Conservation (phyloP, 306 rosid species). For the Malus fusca region DNA sequence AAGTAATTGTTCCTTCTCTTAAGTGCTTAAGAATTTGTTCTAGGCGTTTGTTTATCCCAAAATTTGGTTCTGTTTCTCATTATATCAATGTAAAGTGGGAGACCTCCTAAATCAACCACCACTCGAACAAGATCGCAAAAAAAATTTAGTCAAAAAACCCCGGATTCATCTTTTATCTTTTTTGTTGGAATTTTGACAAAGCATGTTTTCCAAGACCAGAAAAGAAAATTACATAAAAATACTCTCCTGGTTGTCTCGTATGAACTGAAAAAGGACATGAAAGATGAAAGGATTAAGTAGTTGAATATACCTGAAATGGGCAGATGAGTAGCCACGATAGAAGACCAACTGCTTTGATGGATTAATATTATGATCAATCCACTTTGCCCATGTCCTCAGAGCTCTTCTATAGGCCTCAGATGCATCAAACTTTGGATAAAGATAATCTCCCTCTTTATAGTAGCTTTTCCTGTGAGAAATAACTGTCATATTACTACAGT, state of each 20-base stretch:
- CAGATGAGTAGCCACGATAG: conserved; percentile 90
- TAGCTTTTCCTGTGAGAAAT: conserved; percentile 67
- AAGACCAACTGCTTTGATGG: conserved; percentile 65
- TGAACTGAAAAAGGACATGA: conserved; percentile 5
- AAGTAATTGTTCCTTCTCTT: not conserved
- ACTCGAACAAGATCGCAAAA: too few species aligned
- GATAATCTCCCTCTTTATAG: conserved; percentile 68
- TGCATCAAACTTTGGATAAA: conserved; percentile 70
- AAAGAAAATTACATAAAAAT: not conserved
- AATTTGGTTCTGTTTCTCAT: not conserved
- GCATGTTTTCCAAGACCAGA: not conserved
- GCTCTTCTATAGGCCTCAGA: conserved; percentile 80
- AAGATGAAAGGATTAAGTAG: conserved; percentile 3
- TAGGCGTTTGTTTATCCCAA: not conserved
- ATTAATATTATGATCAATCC: conserved; percentile 68
- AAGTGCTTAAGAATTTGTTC: not conserved
- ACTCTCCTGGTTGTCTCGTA: not conserved
- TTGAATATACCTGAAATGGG: conserved; percentile 76
- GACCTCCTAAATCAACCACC: too few species aligned
- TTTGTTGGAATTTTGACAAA: not conserved
- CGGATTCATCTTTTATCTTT: not conserved
- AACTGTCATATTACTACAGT: conserved; percentile 1
- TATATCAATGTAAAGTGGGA: not conserved
- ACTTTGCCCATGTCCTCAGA: conserved; percentile 74
- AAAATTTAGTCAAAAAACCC: too few species aligned